Percentiles rank a stretch among this genome's conserved stretches.
Evolutionary conservation across 345 rosid species (phyloP).

Genomic region (Camelina hispida): DNA sequence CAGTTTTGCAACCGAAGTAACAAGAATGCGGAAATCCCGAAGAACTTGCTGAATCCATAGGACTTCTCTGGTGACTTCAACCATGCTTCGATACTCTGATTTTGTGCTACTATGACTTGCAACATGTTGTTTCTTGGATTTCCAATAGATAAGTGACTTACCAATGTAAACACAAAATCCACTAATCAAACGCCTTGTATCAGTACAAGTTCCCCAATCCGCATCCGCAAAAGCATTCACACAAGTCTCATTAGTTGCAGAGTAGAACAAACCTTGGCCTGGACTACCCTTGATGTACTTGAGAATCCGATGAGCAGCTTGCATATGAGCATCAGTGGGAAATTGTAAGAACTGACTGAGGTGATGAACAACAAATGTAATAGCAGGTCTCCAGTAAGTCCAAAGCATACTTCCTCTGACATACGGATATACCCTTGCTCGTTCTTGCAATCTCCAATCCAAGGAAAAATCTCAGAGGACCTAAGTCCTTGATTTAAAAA

Average conservation of each 20-base stretch:
- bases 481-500: too few species aligned
- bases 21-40: background rate
- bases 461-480: too few species aligned
- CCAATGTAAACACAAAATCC: background rate
- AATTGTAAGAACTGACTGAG: background rate
- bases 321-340: background rate
- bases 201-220: background rate
- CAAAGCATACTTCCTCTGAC: too few species aligned
- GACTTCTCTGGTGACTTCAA: background rate
- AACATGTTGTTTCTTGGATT: background rate
- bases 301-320: background rate
- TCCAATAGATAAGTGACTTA: background rate
- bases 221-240: background rate
- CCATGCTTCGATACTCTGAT: background rate
- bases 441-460: too few species aligned
- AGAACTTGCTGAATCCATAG: background rate
- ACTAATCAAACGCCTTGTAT: background rate
- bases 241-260: background rate
- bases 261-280: background rate
- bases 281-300: background rate
- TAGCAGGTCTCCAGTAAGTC: background rate
- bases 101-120: background rate
- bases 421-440: too few species aligned
- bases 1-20: background rate
- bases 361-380: background rate